These are phyloP conservation scores for Penicillium sp. DNA, from an alignment of 2,329 filamentous ascomycete species.

Conservation along the genomic window DNA sequence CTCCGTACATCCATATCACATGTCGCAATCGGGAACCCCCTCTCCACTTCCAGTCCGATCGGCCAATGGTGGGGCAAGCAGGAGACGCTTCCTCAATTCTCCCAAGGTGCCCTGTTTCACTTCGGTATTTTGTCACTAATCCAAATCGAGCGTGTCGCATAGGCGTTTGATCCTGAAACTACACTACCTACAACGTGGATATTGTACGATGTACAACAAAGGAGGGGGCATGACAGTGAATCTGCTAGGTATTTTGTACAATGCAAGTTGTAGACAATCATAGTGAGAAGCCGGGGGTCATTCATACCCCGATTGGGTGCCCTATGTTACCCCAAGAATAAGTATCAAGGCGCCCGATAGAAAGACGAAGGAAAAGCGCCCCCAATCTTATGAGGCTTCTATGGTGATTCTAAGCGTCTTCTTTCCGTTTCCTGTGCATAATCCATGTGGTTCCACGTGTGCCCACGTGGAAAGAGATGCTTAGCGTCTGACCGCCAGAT, in stretches of 20 bases:
- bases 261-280: background rate
- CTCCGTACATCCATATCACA: background rate
- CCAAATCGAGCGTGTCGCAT: background rate
- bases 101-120: background rate
- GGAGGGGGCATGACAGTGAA: background rate
- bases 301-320: background rate
- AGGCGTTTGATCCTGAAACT: slow-evolving; percentile 2
- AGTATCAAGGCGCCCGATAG: background rate
- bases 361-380: background rate
- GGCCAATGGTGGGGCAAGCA: slow-evolving; percentile 3
- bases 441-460: slow-evolving; percentile 36
- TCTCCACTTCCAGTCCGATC: slow-evolving; percentile 1
- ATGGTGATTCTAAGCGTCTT: slow-evolving; percentile 29
- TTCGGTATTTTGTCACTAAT: background rate
- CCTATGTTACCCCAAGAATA: background rate
- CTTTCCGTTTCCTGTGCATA: slow-evolving; percentile 22
- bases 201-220: background rate
- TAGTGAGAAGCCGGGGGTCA: slow-evolving; percentile 5
- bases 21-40: slow-evolving; percentile 1
- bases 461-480: slow-evolving; percentile 34
- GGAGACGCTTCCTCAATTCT: background rate
- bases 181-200: background rate
- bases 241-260: background rate
- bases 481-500: slow-evolving; percentile 17
- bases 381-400: slow-evolving; percentile 16